A percentile compares a stretch with the other conserved stretches of the same genome.
Evolutionary conservation across 257 asterid species (phyloP).

Genomic region (Solanum etuberosum): DNA sequence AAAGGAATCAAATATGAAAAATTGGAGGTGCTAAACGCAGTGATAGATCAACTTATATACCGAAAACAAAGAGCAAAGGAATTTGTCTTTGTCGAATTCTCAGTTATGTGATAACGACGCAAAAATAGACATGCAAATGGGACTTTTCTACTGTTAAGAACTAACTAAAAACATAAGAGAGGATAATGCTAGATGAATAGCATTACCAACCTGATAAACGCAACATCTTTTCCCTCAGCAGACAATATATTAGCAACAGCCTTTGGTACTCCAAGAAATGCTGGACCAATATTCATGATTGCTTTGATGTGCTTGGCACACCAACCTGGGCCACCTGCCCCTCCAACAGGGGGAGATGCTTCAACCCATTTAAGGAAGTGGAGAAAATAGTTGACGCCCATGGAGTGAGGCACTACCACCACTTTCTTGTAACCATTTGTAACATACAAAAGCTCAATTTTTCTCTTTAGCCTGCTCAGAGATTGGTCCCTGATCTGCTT

Average conservation of each 20-base stretch:
- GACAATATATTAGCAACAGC: slow-evolving; percentile 56
- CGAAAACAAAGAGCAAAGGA: not conserved
- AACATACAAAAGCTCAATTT: slow-evolving; percentile 74
- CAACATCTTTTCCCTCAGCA: slow-evolving; percentile 80
- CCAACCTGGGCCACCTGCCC: slow-evolving; percentile 81
- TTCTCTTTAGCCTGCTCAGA: slow-evolving; percentile 78
- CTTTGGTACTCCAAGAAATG: slow-evolving; percentile 90
- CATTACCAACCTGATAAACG: slow-evolving; percentile 54
- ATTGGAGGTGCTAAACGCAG: not conserved
- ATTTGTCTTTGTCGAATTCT: not conserved
- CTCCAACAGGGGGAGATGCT: slow-evolving; percentile 66
- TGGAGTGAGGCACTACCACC: slow-evolving; percentile 95
- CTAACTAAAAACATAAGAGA: not conserved
- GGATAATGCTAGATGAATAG: not conserved
- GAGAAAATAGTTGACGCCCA: slow-evolving; percentile 82
- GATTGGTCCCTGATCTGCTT: slow-evolving; percentile 74
- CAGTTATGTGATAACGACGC: not conserved
- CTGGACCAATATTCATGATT: slow-evolving; percentile 64
- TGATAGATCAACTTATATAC: not conserved
- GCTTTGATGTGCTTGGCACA: slow-evolving; percentile 83
- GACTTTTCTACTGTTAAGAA: not conserved
- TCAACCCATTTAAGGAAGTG: slow-evolving; percentile 96
- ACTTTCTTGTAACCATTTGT: slow-evolving; percentile 63
- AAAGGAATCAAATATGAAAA: not conserved
- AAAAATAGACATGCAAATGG: not conserved